Conservation (phyloP, 805 yeast species). For the Allodekkera sacchari region DNA sequence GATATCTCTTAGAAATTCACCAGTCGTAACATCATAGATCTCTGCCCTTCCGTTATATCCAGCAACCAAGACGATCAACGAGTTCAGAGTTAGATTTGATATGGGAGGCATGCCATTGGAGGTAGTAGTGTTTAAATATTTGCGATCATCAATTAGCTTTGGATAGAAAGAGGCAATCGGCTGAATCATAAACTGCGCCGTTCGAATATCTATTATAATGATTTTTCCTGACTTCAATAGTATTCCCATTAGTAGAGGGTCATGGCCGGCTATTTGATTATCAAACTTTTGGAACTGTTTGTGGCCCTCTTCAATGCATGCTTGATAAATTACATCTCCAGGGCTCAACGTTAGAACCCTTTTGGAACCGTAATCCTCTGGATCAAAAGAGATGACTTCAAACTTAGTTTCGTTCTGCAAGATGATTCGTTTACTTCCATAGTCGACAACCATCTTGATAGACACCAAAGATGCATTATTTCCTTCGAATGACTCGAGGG, state of each 20-base stretch:
- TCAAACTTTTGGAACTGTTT: conserved; percentile 10
- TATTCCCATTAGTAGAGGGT: conserved; percentile 22
- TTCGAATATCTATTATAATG: conserved; percentile 34
- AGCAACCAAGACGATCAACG: conserved; percentile 28
- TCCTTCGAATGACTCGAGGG: too few relatives aligned
- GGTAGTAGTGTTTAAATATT: conserved; percentile 9
- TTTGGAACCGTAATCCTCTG: too few relatives aligned
- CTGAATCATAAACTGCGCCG: conserved; percentile 10
- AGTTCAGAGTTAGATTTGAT: conserved; percentile 21
- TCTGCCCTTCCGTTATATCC: conserved; percentile 35
- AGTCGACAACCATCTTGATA: conserved; percentile 21
- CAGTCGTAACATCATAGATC: conserved; percentile 34
- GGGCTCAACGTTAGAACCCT: not conserved
- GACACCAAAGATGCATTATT: conserved; percentile 9
- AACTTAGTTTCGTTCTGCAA: conserved; percentile 13
- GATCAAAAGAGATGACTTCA: conserved; percentile 15
- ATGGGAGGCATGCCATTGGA: conserved; percentile 18
- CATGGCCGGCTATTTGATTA: conserved; percentile 19
- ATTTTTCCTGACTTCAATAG: conserved; percentile 33
- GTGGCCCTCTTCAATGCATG: conserved; percentile 17
- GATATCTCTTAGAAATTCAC: conserved; percentile 28
- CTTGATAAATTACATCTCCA: conserved; percentile 11
- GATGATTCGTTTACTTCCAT: conserved; percentile 21
- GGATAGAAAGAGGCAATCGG: conserved; percentile 17
- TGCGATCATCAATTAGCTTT: conserved; percentile 13